Base-by-base conservation (phyloP, 1,284 basidiomycete species). In the Boletus mariae region DNA sequence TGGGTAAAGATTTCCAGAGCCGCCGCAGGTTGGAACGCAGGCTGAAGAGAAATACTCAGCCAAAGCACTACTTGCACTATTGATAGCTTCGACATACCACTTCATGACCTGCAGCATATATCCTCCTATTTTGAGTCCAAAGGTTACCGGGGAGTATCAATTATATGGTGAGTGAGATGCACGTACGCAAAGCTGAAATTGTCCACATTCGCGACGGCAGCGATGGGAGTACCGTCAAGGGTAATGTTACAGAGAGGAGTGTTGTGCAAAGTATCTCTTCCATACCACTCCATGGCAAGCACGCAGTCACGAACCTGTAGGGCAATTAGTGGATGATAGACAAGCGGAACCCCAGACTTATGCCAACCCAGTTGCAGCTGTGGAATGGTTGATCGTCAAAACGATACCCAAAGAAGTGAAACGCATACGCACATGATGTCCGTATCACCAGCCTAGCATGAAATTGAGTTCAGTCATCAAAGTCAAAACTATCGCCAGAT, bases 341-440 rank as follows among this genome's bases (percentile, higher is more conserved):
- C 6, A 12, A 41, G 2, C 4, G 0, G 35, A 15, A 25, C 1
- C 7, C 6, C 25, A 25, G 28, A 45, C 57, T 12, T 57, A 70
- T 79, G 17, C 84, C 82, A 5, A 84, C 64, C 83, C 83, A 84
- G 61, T 85, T 85, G 57, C 82, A 85, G 55, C 83, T 84, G 29
- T 5, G 4, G 15, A 56, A 20, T 13, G 45, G 44, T 42, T 10
- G 17, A 54, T n/a, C n/a, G 9, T 55, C 29, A 54, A 17, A 25
- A 32, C 29, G 45, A 45, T 37, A 15, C 5, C 17, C 29, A 35
- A 42, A 47, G 45, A 29, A 35, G 9, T 17, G 32, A 40, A 5
- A 17, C 47, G 3, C 0, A 45, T 5, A 63, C 71, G 47, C 52
- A 84, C 83, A 77, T 82, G 62, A 85, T 83, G 59, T 85, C 83